Evolutionary conservation across 2,329 filamentous ascomycete genomes (phyloP), one percentile per base, ranked within the genome.

Genomic region (Colletotrichum sp.): DNA sequence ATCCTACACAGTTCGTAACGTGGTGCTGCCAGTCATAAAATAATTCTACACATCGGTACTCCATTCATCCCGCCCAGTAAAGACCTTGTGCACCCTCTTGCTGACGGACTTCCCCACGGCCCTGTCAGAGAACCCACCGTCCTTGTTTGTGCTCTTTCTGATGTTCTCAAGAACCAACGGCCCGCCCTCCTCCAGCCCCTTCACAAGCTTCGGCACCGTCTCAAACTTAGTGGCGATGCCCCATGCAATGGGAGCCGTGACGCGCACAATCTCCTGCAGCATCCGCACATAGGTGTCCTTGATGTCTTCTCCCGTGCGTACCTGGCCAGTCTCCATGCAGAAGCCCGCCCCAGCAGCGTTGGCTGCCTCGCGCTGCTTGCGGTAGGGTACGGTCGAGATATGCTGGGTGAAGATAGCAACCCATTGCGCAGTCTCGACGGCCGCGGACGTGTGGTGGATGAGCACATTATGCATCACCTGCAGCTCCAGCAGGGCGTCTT

Each of bases 271-370:
- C 84, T 96, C 93, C 83, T 95, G 93, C 66, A 97, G 85, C 94
- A 96, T 95, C 78, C 91, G 91, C 60, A 92, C 86, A 77, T 93
- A 96, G 0, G 92, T 95, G 79, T 96, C 94, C 8, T 86, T 82
- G 3, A 89, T 85, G 58, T 91, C 90, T 32, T 93, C 90, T 32
- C 94, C 94, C 0, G 92, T 91, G 70, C 91, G 91, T 56, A 96
- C 93, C 83, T 96, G 94, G 0, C 94, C 94, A 1, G 88, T 87
- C 69, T 95, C 94, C 93, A 96, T 96, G 84, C 94, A 96, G 82
- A 96, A 96, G 0, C 90, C 88, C 2, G 91, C 92, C 15, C 89
- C 87, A 2, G 89, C 87, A 70, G 86, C 87, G 78, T 85, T 85
- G 65, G 84, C 82, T 39, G 84, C 83, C 71, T 91, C 89, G 27